These are phyloP conservation scores for Pugionium dolabratum DNA, from an alignment of 345 rosid species.

Conservation along the genomic window DNA sequence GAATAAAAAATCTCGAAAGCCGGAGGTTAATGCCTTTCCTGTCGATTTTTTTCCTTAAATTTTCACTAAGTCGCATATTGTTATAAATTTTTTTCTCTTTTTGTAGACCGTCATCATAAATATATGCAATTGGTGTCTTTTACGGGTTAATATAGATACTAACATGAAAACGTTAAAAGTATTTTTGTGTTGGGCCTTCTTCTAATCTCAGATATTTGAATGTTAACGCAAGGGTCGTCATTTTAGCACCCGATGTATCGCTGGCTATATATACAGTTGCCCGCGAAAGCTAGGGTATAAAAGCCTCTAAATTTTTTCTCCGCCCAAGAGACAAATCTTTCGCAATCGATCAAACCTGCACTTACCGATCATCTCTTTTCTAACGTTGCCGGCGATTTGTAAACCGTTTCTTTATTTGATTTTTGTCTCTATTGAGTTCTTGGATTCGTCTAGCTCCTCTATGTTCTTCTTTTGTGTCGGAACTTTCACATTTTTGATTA, in stretches of 20 bases:
- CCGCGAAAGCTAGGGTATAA: slow-evolving; percentile 90
- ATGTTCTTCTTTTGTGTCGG: background rate
- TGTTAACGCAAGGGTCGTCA: background rate
- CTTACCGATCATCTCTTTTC: slow-evolving; percentile 13
- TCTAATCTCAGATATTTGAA: background rate
- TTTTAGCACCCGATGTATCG: slow-evolving; percentile 23
- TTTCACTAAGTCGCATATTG: background rate
- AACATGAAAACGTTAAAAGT: background rate
- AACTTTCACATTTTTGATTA: background rate
- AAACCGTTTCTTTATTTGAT: slow-evolving; percentile 2
- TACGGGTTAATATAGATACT: no score
- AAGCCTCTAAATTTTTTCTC: slow-evolving; percentile 56
- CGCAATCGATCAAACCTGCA: background rate
- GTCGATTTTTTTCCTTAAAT: background rate
- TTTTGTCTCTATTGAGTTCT: slow-evolving; percentile 15
- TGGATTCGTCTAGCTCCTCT: background rate
- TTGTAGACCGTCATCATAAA: background rate
- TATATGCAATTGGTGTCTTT: no score
- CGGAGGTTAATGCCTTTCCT: no score
- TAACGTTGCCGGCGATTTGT: slow-evolving; percentile 43
- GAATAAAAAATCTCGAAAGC: no score
- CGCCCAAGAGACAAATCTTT: slow-evolving; percentile 47
- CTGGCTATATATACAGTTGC: slow-evolving; percentile 60
- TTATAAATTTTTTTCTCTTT: background rate
- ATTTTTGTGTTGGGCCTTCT: slow-evolving; percentile 1